A percentile compares a stretch with the other conserved stretches of the same genome.
These are phyloP conservation scores for Aspergillus sergii DNA, from an alignment of 2,329 filamentous ascomycete genomes.

Conservation along the genomic window DNA sequence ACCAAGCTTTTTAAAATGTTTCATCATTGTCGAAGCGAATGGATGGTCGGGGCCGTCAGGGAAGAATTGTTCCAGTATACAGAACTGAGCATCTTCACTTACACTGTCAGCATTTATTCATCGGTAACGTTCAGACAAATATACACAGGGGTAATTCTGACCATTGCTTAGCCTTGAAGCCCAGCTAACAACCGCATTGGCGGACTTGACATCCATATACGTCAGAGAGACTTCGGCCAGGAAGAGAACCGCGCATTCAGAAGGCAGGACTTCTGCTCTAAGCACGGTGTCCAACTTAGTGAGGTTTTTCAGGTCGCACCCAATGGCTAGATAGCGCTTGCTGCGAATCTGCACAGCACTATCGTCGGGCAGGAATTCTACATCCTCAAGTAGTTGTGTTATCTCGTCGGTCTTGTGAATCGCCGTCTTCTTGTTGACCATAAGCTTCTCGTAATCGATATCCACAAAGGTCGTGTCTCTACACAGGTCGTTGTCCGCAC, in stretches of 20 bases:
- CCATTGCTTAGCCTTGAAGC: constrained; percentile 70
- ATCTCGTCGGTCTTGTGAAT: constrained; percentile 67
- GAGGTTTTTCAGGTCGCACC: constrained; percentile 77
- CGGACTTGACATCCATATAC: constrained; percentile 76
- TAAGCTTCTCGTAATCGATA: constrained; percentile 81
- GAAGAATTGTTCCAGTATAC: constrained; percentile 81
- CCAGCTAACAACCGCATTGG: constrained; percentile 77
- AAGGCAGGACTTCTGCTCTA: constrained; percentile 58
- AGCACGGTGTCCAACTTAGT: constrained; percentile 62
- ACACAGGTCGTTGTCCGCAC: constrained; percentile 63
- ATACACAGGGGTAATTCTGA: constrained; percentile 42
- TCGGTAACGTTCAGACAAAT: neutral
- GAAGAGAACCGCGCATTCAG: constrained; percentile 69
- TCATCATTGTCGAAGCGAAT: constrained; percentile 83
- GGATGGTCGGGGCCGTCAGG: constrained; percentile 77
- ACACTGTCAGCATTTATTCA: constrained; percentile 6
- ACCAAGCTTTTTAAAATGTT: constrained; percentile 78
- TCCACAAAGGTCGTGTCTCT: constrained; percentile 72
- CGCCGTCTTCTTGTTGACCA: constrained; percentile 70
- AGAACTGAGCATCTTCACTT: constrained; percentile 69
- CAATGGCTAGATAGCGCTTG: constrained; percentile 74
- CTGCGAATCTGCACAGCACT: constrained; percentile 61
- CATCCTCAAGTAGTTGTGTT: constrained; percentile 52
- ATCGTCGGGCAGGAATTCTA: constrained; percentile 39
- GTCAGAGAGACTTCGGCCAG: constrained; percentile 89